Percentiles rank a stretch among this genome's conserved stretches.
phyloP scores from a whole-genome alignment of 805 yeast genomes.

The Candida tammaniensis region DNA sequence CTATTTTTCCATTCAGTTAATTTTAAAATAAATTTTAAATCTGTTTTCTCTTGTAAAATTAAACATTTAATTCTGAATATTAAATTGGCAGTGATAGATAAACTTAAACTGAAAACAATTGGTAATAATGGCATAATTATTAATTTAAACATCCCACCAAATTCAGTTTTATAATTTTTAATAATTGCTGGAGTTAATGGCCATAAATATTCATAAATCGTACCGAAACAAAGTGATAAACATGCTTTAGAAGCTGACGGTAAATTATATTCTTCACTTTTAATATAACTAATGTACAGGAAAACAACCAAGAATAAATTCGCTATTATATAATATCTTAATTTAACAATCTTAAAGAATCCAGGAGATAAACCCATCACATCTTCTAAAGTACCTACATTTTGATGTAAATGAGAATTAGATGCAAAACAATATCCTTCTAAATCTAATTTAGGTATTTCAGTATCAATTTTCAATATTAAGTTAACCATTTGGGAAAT shows the following conservation, averaged over 20 bases:
- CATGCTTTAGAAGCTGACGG: slow-evolving; percentile 1
- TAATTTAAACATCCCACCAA: slow-evolving; percentile 7
- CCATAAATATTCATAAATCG: slow-evolving; percentile 3
- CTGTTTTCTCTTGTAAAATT: not conserved
- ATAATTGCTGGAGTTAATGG: slow-evolving; percentile 1
- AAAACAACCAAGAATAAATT: slow-evolving; percentile 2
- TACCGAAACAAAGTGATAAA: slow-evolving; percentile 1
- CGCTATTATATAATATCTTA: slow-evolving; percentile 1
- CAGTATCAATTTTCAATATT: not conserved
- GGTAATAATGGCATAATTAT: slow-evolving; percentile 6
- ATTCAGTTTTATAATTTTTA: not conserved
- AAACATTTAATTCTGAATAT: slow-evolving; percentile 9
- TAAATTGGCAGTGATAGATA: not conserved
- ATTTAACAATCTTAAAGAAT: slow-evolving; percentile 3
- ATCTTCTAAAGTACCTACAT: slow-evolving; percentile 1
- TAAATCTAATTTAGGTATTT: not conserved
- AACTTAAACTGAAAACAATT: slow-evolving; percentile 3
- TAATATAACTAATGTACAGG: slow-evolving; percentile 3
- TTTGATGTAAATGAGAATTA: no score
- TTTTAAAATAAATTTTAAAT: not conserved
- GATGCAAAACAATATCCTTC: no score
- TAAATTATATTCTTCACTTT: slow-evolving; percentile 3
- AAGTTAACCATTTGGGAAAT: slow-evolving; percentile 4
- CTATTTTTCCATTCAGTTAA: not conserved
- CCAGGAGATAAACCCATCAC: slow-evolving; percentile 3